Evolutionary conservation across 2,329 filamentous ascomycete genomes (phyloP).

Genomic region (Fusarium robinianum): DNA sequence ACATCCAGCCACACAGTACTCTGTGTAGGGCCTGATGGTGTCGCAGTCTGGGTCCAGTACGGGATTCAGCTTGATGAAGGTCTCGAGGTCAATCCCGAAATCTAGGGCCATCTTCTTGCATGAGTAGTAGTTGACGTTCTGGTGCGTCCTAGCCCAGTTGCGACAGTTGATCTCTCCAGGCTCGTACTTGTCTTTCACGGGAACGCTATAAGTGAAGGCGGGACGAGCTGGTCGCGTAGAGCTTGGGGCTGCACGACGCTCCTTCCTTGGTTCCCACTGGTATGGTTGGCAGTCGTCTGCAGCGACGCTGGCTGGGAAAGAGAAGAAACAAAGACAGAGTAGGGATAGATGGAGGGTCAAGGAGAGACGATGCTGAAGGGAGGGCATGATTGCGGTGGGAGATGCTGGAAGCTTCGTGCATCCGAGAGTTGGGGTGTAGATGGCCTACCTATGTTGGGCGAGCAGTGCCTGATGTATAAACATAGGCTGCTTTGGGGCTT

Average conservation of each 20-base stretch:
- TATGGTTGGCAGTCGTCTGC: constrained; percentile 14
- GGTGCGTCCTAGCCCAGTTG: constrained; percentile 10
- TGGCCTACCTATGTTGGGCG: neutral
- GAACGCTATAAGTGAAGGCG: neutral
- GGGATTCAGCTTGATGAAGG: constrained; percentile 9
- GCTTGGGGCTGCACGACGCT: neutral
- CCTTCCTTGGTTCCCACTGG: neutral
- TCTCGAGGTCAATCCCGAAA: constrained; percentile 22
- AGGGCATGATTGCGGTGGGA: neutral
- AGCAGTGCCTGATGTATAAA: constrained; percentile 1
- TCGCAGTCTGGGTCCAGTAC: constrained; percentile 4
- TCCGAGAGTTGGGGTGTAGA: neutral
- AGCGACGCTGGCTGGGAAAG: constrained; percentile 1
- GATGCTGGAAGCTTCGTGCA: no score
- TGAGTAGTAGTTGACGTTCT: constrained; percentile 35
- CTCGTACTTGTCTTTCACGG: neutral
- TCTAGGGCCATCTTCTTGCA: constrained; percentile 29
- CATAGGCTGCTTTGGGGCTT: neutral
- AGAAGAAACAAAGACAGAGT: neutral
- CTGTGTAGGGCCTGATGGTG: constrained; percentile 3
- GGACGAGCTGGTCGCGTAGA: neutral
- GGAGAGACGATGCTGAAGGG: neutral
- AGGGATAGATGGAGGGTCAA: neutral
- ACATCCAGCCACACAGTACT: constrained; percentile 18
- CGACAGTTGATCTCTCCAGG: constrained; percentile 33